A percentile compares a stretch with the other conserved stretches of the same genome.
Evolutionary conservation across 805 yeast genomes (phyloP).

Genomic region (Priceomyces carsonii): DNA sequence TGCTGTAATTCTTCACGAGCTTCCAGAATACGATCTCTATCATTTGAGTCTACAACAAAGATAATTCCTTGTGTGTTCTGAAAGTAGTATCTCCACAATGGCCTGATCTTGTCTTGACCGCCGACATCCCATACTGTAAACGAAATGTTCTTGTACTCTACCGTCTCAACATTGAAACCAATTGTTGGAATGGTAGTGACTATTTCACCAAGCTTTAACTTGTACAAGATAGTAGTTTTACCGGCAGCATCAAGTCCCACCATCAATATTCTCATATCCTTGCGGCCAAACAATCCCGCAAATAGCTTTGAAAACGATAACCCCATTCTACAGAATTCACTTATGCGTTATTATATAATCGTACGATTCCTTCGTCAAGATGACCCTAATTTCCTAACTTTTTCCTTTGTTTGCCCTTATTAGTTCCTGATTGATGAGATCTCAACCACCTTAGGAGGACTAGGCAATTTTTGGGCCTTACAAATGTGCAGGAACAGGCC

Average conservation of each 20-base stretch:
- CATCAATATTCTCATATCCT: slow-evolving; percentile 46
- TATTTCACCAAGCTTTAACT: slow-evolving; percentile 43
- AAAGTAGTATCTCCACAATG: slow-evolving; percentile 46
- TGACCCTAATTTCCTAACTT: not conserved
- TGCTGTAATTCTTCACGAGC: slow-evolving; percentile 46
- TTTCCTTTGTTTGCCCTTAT: not conserved
- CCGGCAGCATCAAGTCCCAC: slow-evolving; percentile 47
- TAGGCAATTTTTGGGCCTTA: too few relatives aligned
- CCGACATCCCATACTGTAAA: slow-evolving; percentile 48
- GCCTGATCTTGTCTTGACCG: slow-evolving; percentile 46
- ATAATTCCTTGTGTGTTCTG: slow-evolving; percentile 45
- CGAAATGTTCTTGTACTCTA: slow-evolving; percentile 43
- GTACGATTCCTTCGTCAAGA: not conserved
- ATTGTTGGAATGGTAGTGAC: slow-evolving; percentile 46
- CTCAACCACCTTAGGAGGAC: too few relatives aligned
- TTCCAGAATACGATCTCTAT: slow-evolving; percentile 44
- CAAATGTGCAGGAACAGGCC: too few relatives aligned
- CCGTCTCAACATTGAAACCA: slow-evolving; percentile 46
- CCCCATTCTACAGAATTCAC: slow-evolving; percentile 39
- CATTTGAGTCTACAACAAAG: slow-evolving; percentile 44
- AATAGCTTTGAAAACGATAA: slow-evolving; percentile 41
- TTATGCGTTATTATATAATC: not conserved
- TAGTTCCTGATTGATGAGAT: too few relatives aligned
- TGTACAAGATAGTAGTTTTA: slow-evolving; percentile 43
- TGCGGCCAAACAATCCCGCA: slow-evolving; percentile 42